phyloP scores from a whole-genome alignment of 192 early-diverging fungal genomes.

The Chytriomyces confervae region DNA sequence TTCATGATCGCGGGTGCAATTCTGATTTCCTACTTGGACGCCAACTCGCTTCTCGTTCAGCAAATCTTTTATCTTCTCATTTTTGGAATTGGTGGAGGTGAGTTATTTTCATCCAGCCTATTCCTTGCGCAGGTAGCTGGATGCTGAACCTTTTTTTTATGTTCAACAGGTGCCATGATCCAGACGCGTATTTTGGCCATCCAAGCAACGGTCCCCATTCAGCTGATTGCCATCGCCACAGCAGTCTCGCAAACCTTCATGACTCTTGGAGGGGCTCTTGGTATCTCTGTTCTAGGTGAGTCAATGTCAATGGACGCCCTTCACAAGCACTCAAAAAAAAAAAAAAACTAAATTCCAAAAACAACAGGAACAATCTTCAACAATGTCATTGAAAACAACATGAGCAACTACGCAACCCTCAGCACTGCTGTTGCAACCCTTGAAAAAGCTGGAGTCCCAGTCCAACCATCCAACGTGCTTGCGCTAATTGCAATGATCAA shows the following conservation, averaged over 20 bases:
- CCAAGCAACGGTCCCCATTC: constrained; percentile 72
- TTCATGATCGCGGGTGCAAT: constrained; percentile 68
- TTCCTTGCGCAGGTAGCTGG: constrained; percentile 17
- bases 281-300: constrained; percentile 55
- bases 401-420: constrained; percentile 35
- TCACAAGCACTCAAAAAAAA: no score
- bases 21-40: constrained; percentile 69
- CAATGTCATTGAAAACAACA: constrained; percentile 50
- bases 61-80: constrained; percentile 72
- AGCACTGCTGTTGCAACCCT: neutral
- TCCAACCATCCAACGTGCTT: constrained; percentile 17
- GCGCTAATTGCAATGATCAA: constrained; percentile 5
- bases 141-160: constrained; percentile 63
- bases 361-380: constrained; percentile 73
- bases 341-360: constrained; percentile 53
- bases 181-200: constrained; percentile 77
- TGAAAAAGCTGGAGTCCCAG: neutral
- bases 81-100: constrained; percentile 76
- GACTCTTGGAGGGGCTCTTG: constrained; percentile 67
- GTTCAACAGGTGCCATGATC: constrained; percentile 56
- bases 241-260: constrained; percentile 70
- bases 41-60: constrained; percentile 49
- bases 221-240: constrained; percentile 59
- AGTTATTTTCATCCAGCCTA: constrained; percentile 60
- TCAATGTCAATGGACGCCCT: neutral